These are phyloP conservation scores for Cercospora sp. DNA, from an alignment of 2,329 filamentous ascomycete species.

Conservation along the genomic window DNA sequence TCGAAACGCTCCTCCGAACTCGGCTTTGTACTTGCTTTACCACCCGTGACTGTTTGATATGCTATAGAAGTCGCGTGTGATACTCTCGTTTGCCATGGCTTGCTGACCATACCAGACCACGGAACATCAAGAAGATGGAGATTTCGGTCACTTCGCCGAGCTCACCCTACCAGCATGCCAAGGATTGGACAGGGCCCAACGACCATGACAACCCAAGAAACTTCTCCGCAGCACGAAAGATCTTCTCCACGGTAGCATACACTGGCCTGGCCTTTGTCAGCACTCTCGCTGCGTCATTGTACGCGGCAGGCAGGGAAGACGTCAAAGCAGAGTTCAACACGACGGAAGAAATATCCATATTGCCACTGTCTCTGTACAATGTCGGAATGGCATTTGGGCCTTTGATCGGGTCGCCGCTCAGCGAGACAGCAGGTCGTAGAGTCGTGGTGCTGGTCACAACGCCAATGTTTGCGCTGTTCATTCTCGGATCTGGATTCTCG, in stretches of 20 bases:
- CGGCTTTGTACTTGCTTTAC: constrained; percentile 5
- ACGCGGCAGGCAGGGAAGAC: constrained; percentile 33
- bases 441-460: constrained; percentile 41
- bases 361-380: constrained; percentile 42
- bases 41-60: not conserved
- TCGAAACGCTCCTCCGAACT: constrained; percentile 3
- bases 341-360: constrained; percentile 37
- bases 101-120: not conserved
- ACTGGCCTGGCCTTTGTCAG: constrained; percentile 37
- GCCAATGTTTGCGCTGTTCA: constrained; percentile 42
- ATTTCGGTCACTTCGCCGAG: not conserved
- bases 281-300: constrained; percentile 37
- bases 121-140: not conserved
- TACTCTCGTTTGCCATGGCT: not conserved
- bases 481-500: constrained; percentile 37
- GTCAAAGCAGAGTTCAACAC: constrained; percentile 33
- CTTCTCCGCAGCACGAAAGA: constrained; percentile 30
- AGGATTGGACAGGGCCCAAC: constrained; percentile 34
- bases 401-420: constrained; percentile 41
- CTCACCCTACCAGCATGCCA: constrained; percentile 22
- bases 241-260: constrained; percentile 32
- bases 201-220: constrained; percentile 39
- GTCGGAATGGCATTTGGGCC: constrained; percentile 43
- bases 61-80: not conserved
- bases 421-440: constrained; percentile 43